phyloP scores from a whole-genome alignment of 306 rosid species.

The Gastrolobium bilobum region DNA sequence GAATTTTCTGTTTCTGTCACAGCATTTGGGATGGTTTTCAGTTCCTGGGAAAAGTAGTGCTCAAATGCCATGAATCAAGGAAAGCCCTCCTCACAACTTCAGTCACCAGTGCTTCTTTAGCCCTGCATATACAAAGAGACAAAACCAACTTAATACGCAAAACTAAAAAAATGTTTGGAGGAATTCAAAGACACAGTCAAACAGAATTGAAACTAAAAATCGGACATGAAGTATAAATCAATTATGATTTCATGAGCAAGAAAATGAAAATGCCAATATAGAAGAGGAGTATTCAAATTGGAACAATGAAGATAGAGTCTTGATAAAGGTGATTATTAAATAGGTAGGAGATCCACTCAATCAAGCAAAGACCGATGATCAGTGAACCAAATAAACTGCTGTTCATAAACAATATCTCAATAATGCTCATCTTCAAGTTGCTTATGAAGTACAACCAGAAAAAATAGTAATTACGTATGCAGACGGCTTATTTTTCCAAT shows the following conservation, averaged over 20 bases:
- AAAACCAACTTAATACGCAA: conserved; percentile 44
- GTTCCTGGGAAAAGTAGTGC: conserved; percentile 61
- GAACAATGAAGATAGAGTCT: conserved; percentile 19
- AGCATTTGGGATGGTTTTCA: conserved; percentile 59
- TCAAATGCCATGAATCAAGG: conserved; percentile 69
- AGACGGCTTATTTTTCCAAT: conserved; percentile 3
- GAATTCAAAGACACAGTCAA: not conserved
- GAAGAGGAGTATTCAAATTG: not conserved
- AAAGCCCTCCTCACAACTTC: conserved; percentile 39
- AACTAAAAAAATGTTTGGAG: not conserved
- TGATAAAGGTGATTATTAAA: conserved; percentile 20
- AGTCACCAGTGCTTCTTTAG: conserved; percentile 30
- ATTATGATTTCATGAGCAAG: conserved; percentile 29
- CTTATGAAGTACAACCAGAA: not conserved
- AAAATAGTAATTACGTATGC: not conserved
- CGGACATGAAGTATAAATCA: conserved; percentile 9
- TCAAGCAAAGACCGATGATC: conserved; percentile 19
- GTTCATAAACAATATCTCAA: conserved; percentile 8
- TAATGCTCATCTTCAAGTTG: not conserved
- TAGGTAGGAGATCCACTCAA: conserved; percentile 16
- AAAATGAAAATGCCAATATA: not conserved
- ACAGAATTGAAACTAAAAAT: conserved; percentile 12
- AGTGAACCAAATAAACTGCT: not conserved
- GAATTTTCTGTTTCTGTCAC: conserved; percentile 59
- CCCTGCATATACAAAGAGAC: conserved; percentile 54